Evolutionary conservation across 768 basidiomycete species (phyloP), one percentile per base, ranked within the genome.

Genomic region (Boletus barrowsii): DNA sequence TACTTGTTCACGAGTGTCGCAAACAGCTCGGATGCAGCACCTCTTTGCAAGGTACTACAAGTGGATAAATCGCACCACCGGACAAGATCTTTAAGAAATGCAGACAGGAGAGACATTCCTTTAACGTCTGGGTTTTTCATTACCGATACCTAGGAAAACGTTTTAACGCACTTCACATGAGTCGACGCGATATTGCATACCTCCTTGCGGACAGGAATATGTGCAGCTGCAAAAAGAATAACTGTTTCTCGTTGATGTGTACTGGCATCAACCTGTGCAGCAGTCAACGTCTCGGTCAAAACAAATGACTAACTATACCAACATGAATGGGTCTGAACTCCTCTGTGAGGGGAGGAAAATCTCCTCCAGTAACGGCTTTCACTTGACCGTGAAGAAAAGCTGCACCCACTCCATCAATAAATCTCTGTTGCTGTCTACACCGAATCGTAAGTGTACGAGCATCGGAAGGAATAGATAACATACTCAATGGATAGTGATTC

Each of bases 1-100:
- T 84, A 81, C 68, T 93, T 92, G 68, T 98, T 97, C 26, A 93
- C 70, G n/a, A 90, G 71, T 0, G 86, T 80, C 1, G 86, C 78
- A 17, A 92, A 66, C 3, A 84, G 62, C 37, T 84, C 79, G 62
- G 81, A 75, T 3, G 78, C 80, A 26, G 83, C 78, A 30, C 79
- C 76, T 57, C 75, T 73, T 65, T 90, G 87, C 0, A 79, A 59
- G 42, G 74, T 69, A 47, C 73, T 80, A 17, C 78, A 76, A 4
- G 79, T 72, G 11, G 68, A 61, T 7, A 72, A 62, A 20, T 90
- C 69, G 39, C 78, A 77, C 90, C 90, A 94, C 9, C 68, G 62
- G 13, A 90, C 67, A 8, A 90, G 69, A 39, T 66, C 65, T 10
- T 79, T 71, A 26, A 92, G 67, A 61, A 88, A 85, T 2, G 62